Conservation (phyloP, 2,329 filamentous ascomycete species). For the Hypoxylon sp. region DNA sequence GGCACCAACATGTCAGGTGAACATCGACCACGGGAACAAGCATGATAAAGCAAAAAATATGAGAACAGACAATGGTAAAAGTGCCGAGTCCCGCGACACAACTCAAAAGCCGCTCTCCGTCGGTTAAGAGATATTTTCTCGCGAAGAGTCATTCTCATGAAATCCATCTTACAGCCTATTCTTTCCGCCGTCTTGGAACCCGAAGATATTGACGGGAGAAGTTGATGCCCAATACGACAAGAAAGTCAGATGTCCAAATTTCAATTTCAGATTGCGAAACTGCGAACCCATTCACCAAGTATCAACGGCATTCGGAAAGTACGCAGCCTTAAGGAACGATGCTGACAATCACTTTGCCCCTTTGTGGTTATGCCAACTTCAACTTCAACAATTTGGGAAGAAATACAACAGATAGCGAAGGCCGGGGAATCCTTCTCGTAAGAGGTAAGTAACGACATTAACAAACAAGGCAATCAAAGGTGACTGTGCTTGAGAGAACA, state of each 20-base stretch:
- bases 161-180: constrained; percentile 13
- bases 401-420: neutral
- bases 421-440: neutral
- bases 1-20: constrained; percentile 8
- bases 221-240: constrained; percentile 38
- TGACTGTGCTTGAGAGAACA: neutral
- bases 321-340: neutral
- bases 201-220: neutral
- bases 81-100: constrained; percentile 28
- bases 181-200: neutral
- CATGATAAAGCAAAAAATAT: constrained; percentile 5
- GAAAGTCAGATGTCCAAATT: constrained; percentile 14
- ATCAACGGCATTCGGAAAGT: constrained; percentile 4
- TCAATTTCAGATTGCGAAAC: neutral
- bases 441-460: neutral
- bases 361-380: neutral
- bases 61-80: constrained; percentile 12
- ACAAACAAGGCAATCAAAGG: neutral
- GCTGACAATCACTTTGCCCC: neutral
- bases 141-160: constrained; percentile 16
- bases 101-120: constrained; percentile 14
- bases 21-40: constrained; percentile 6
- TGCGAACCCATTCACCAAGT: neutral
- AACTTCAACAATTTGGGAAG: neutral
- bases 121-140: constrained; percentile 9